A percentile compares a stretch with the other conserved stretches of the same genome.
Evolutionary conservation across 768 basidiomycete genomes (phyloP).

Genomic region (Gymnopilus junonius): DNA sequence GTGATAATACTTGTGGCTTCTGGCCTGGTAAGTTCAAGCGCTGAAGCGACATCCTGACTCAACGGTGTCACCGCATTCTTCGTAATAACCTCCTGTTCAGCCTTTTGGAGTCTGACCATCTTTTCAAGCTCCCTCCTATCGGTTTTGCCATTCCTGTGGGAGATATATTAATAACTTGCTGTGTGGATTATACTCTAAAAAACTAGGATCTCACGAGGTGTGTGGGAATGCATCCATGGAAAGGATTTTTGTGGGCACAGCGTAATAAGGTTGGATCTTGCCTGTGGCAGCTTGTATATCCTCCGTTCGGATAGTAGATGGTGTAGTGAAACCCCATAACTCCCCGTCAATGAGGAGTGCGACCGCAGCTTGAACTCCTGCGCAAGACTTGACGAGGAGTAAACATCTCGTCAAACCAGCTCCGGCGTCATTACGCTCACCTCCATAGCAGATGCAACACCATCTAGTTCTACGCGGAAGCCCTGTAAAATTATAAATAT

Average conservation of each 20-base stretch:
- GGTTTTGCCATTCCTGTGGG: constrained; percentile 51
- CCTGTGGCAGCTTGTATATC: constrained; percentile 48
- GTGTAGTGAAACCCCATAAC: constrained; percentile 61
- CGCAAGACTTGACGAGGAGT: constrained; percentile 36
- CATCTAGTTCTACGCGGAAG: constrained; percentile 68
- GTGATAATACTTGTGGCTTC: constrained; percentile 6
- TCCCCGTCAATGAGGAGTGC: constrained; percentile 55
- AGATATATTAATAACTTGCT: constrained; percentile 4
- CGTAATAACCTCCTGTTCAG: not conserved
- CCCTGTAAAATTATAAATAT: constrained; percentile 44
- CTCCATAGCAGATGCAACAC: constrained; percentile 64
- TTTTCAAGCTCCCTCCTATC: constrained; percentile 51
- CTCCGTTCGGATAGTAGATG: constrained; percentile 37
- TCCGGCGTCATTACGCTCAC: constrained; percentile 29
- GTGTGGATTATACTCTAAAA: not conserved
- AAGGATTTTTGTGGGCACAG: constrained; percentile 52
- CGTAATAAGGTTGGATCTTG: constrained; percentile 64
- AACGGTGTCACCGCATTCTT: not conserved
- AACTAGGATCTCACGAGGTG: constrained; percentile 44
- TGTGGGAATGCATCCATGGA: constrained; percentile 52
- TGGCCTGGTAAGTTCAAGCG: constrained; percentile 4
- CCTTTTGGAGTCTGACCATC: constrained; percentile 31
- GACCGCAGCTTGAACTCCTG: constrained; percentile 47
- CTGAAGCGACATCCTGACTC: constrained; percentile 11
- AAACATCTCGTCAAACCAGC: not conserved